Base-by-base conservation (phyloP, 495 filamentous ascomycete genomes). In the Recurvomyces mirabilis region DNA sequence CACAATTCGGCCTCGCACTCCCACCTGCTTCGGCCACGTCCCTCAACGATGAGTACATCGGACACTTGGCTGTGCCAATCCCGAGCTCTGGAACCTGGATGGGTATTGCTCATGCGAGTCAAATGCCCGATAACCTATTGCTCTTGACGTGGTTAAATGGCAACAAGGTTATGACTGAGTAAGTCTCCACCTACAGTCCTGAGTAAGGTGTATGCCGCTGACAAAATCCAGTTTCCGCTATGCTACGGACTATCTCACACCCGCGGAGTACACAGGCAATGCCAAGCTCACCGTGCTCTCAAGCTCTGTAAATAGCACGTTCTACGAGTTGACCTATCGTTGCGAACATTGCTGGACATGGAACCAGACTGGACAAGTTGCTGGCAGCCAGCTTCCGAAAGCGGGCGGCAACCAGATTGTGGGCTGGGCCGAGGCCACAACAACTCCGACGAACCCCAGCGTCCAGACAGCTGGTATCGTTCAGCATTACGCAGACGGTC, bases 261-360 rank as follows among this genome's bases (percentile, higher is more conserved):
- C 79, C 0, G 62, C 59, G 3, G 30, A 71, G 20, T 83, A 82
- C 54, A 66, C 65, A 11, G 77, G 75, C 24, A 68, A 69, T 48
- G 76, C 75, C 14, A 71, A 66, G 19, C 35, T 65, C 17, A 75
- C 72, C 1, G 70, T 71, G 38, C 69, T 81, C 38, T 72, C 68
- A 11, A 64, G 68, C n/a, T 66, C 56, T 32, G 58, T 77, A 44
- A 77, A 71, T 52, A 36, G 53, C 24, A 65, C 61, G 11, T 55
- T 64, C 29, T 83, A 69, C 54, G 69, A 69, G 39, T 55, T 78
- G 19, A 68, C 78, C 23, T 81, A 77, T 58, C 66, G 72, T 17
- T 83, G 78, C 63, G 61, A 75, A 52, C 65, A 71, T 55, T 83
- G 79, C 59, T 64, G 74, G 23, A 59, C 60, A 2, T 81, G 77